Evolutionary conservation across 2,329 filamentous ascomycete species (phyloP), one percentile per base, ranked within the genome.

Genomic region (Cladosporium colombiae): DNA sequence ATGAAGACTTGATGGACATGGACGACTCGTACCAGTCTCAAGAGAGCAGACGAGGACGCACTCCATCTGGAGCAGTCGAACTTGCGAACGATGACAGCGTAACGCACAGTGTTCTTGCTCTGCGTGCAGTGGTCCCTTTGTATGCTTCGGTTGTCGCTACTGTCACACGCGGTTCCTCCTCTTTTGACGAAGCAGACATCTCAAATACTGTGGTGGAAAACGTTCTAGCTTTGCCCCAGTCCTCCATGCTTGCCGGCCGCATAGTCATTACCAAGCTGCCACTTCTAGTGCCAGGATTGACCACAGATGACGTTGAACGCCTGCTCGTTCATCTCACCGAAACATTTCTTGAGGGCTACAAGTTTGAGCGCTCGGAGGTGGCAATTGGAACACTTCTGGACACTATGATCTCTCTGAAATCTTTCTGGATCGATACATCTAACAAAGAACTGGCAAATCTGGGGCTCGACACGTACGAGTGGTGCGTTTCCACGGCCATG

Each of bases 401-500:
- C 56, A 79, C 91, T 64, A 84, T 97, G 75, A 80, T 85, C 61
- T 86, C 85, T 40, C 83, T 92, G 61, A 84, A 87, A 46, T 77
- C 80, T 14, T 79, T 86, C 46, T 95, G 91, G 91, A 81, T 81
- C 18, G 82, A 86, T 25, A 82, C 76, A 1, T 76, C 85, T 49
- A 80, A 82, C 25, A 83, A 85, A 37, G 81, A 87, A 0, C 80
- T 97, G 2, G 84, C 84, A n/a, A 84, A 86, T 3, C 83, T 85
- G 49, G 91, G 89, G 3, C 85, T 88, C 23, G 89, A 96, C 67
- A 80, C 97, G 23, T 98, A 98, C 76, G 80, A 85, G 53, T 92
- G 92, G 81, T 89, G 95, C 69, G 84, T 93, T 56, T 86, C 86
- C 63, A 83, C 83, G 21, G 86, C 88, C 33, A 79, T 97, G 29